Conservation (phyloP, 2,329 filamentous ascomycete species). For the Colletotrichum neosansevieriae region DNA sequence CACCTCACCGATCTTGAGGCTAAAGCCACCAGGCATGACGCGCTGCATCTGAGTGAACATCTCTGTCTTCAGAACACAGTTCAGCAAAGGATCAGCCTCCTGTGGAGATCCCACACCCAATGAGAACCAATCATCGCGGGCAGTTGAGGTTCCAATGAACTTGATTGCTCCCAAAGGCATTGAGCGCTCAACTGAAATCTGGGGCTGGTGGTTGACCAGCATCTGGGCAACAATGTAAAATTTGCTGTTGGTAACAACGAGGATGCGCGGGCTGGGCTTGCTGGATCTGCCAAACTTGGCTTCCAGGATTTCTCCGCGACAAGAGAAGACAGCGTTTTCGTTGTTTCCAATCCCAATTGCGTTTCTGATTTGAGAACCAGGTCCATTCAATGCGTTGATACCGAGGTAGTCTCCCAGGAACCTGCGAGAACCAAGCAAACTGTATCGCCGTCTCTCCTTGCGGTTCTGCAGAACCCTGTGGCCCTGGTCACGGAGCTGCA, state of each 20-base stretch:
- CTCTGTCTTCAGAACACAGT: slow-evolving; percentile 95
- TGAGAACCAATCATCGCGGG: slow-evolving; percentile 97
- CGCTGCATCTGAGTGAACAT: slow-evolving; percentile 92
- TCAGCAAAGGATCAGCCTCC: slow-evolving; percentile 92
- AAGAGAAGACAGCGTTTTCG: slow-evolving; percentile 88
- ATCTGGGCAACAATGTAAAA: slow-evolving; percentile 91
- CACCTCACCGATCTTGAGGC: slow-evolving; percentile 82
- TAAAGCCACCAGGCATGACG: slow-evolving; percentile 82
- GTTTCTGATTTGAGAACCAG: slow-evolving; percentile 83
- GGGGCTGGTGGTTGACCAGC: slow-evolving; percentile 83
- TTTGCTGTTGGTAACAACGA: slow-evolving; percentile 87
- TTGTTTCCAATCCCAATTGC: slow-evolving; percentile 77
- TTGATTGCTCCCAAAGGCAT: slow-evolving; percentile 91
- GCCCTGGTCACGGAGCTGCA: slow-evolving; percentile 89
- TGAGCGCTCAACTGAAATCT: slow-evolving; percentile 84
- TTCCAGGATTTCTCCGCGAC: slow-evolving; percentile 88
- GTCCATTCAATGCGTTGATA: slow-evolving; percentile 82
- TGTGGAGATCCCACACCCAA: slow-evolving; percentile 90
- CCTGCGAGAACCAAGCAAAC: slow-evolving; percentile 88
- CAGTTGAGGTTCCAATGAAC: slow-evolving; percentile 82
- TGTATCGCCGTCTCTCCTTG: slow-evolving; percentile 93
- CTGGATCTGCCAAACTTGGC: slow-evolving; percentile 97
- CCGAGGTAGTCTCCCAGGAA: slow-evolving; percentile 97
- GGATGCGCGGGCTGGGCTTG: slow-evolving; percentile 87
- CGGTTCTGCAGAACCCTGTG: slow-evolving; percentile 84